A percentile compares a stretch with the other conserved stretches of the same genome.
Conservation (phyloP, 176 grass and related monocot species). For the Aegilops umbellulata region DNA sequence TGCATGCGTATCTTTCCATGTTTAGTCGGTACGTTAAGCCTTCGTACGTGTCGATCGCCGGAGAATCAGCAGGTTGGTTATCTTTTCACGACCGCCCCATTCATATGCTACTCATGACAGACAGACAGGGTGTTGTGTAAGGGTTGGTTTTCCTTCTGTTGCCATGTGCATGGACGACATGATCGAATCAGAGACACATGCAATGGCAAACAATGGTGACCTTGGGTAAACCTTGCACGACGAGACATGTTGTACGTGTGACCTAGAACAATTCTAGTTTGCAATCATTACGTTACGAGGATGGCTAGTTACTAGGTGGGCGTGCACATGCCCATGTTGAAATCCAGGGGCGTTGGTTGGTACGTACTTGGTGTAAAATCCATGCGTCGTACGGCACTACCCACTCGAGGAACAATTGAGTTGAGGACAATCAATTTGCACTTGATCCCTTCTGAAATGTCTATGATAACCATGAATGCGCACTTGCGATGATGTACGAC, state of each 20-base stretch:
- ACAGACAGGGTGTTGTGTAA: no score
- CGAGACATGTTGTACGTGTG: neutral
- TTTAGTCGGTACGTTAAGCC: neutral
- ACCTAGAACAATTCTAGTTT: neutral
- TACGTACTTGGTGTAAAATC: neutral
- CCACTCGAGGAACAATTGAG: neutral
- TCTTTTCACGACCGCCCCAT: neutral
- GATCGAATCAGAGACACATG: no score
- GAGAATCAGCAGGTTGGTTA: neutral
- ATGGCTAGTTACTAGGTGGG: neutral
- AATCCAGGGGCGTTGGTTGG: neutral
- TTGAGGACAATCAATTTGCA: neutral
- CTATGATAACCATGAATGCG: neutral
- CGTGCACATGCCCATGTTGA: conserved; percentile 7
- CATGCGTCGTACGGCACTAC: neutral
- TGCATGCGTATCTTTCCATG: neutral
- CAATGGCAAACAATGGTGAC: neutral
- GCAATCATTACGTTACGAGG: neutral
- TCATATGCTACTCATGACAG: neutral
- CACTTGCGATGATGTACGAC: neutral
- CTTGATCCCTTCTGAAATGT: neutral
- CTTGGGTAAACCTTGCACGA: neutral
- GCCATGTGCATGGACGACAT: neutral
- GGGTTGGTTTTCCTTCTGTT: no score
- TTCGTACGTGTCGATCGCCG: neutral